A percentile compares a stretch with the other conserved stretches of the same genome.
These are phyloP conservation scores for Musa acuminata DNA, from an alignment of 176 grass and related monocot species.

Conservation along the genomic window DNA sequence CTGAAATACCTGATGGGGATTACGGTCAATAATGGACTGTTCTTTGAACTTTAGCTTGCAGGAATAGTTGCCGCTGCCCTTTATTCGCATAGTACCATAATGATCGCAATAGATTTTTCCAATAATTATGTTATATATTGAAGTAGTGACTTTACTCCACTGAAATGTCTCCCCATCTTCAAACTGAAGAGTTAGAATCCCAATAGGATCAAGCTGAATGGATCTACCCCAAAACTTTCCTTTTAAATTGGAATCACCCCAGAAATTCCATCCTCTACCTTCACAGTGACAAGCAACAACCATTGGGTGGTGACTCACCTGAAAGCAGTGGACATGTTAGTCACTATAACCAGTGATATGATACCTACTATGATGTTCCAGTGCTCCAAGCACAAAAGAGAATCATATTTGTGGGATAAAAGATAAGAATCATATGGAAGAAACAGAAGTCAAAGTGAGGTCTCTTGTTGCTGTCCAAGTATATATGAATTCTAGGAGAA, in stretches of 20 bases:
- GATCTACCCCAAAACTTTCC: constrained; percentile 97
- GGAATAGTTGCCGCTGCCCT: constrained; percentile 74
- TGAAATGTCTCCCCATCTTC: constrained; percentile 90
- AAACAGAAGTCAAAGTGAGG: background rate
- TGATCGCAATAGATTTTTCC: constrained; percentile 98
- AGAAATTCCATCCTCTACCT: constrained; percentile 85
- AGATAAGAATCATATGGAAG: background rate
- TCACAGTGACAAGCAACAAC: constrained; percentile 93
- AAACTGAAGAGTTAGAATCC: constrained; percentile 82
- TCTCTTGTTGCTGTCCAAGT: no score
- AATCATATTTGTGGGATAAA: background rate
- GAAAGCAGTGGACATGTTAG: constrained; percentile 12
- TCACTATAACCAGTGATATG: constrained; percentile 16
- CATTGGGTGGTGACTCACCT: constrained; percentile 96
- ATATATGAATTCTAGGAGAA: background rate
- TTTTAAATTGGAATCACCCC: constrained; percentile 91
- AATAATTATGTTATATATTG: constrained; percentile 99
- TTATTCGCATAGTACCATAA: constrained; percentile 93
- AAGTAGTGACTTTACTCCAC: constrained; percentile 98
- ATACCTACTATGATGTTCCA: background rate
- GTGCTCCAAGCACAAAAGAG: background rate
- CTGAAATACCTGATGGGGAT: constrained; percentile 67
- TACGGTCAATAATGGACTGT: constrained; percentile 86
- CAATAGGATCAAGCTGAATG: constrained; percentile 94
- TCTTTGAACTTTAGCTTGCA: constrained; percentile 99